Evolutionary conservation across 768 basidiomycete genomes (phyloP), one percentile per base, ranked within the genome.

Genomic region (Kwoniella sp.): DNA sequence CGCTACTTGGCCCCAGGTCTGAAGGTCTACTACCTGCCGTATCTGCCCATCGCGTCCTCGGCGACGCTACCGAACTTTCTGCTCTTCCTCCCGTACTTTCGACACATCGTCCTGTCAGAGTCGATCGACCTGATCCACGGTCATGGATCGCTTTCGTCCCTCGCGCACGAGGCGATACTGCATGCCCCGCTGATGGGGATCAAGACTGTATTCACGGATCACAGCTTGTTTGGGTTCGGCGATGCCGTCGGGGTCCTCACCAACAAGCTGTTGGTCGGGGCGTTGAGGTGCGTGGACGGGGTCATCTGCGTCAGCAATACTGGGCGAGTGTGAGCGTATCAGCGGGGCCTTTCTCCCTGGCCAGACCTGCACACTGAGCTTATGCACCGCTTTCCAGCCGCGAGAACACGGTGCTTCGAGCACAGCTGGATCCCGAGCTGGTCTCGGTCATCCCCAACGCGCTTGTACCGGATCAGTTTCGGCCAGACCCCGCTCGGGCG

Each of bases 291-390:
- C 69, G 88, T 92, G 0, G 93, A 98, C 62, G 89, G 86, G 0
- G 89, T 88, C 1, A 91, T 98, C 22, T 96, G 91, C 62, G 95
- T 98, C 41, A 93, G 90, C 7, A 87, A 98, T 75, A 96, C 92
- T 0, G 90, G 93, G 93, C 89, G 67, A 46, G 83, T 60, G 22
- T 15, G 14, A 19, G 23, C 19, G 1, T 22, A 49, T 33, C 17
- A 22, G 23, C 19, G 39, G 31, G 7, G 14, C 23, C 17, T 27
- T 19, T 32, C 31, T 26, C 34, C 5, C 17, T 29, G 29, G 49
- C 14, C 26, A 41, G 14, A 31, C 14, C 14, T 29, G 12, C 9
- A 3, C n/a, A 29, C 15, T 45, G 26, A n/a, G 25, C 8, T 31
- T 23, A 33, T 36, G 7, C 26, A 22, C 34, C 11, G 8, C 33